Conservation (phyloP, 306 rosid genomes). For the Vachellia collinsii region DNA sequence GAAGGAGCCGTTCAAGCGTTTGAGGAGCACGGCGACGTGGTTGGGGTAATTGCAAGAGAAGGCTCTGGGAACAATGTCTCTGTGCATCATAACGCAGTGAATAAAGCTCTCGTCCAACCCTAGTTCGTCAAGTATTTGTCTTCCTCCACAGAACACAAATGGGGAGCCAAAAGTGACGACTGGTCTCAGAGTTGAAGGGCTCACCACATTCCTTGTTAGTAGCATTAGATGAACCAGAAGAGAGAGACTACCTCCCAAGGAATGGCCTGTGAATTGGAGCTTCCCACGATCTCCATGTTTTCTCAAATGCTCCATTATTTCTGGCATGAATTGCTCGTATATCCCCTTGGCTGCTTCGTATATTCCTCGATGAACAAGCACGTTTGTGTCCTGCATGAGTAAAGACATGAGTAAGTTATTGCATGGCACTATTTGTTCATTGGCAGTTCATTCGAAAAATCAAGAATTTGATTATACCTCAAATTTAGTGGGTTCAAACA, state of each 20-base stretch:
- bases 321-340: slow-evolving; percentile 83
- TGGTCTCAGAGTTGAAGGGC: slow-evolving; percentile 68
- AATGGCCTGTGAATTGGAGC: slow-evolving; percentile 91
- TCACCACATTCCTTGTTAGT: slow-evolving; percentile 58
- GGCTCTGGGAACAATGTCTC: slow-evolving; percentile 96
- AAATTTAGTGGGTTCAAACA: slow-evolving; percentile 91
- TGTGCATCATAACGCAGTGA: slow-evolving; percentile 84
- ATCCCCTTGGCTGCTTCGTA: slow-evolving; percentile 97
- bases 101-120: slow-evolving; percentile 72
- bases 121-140: slow-evolving; percentile 56
- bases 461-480: slow-evolving; percentile 56
- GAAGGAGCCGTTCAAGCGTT: slow-evolving; percentile 72
- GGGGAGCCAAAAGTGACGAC: slow-evolving; percentile 93
- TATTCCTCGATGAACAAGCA: slow-evolving; percentile 90
- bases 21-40: slow-evolving; percentile 70
- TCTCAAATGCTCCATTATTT: slow-evolving; percentile 68
- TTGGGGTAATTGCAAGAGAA: slow-evolving; percentile 93
- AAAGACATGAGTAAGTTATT: background rate
- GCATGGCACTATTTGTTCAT: too few species aligned
- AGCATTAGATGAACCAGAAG: slow-evolving; percentile 91
- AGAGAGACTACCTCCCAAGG: slow-evolving; percentile 95
- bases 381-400: slow-evolving; percentile 62
- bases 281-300: slow-evolving; percentile 70
- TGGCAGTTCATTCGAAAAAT: too few species aligned
- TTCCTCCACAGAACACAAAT: slow-evolving; percentile 91